Base-by-base conservation (phyloP, 129 eudicot species). In the Solidago caesia region DNA sequence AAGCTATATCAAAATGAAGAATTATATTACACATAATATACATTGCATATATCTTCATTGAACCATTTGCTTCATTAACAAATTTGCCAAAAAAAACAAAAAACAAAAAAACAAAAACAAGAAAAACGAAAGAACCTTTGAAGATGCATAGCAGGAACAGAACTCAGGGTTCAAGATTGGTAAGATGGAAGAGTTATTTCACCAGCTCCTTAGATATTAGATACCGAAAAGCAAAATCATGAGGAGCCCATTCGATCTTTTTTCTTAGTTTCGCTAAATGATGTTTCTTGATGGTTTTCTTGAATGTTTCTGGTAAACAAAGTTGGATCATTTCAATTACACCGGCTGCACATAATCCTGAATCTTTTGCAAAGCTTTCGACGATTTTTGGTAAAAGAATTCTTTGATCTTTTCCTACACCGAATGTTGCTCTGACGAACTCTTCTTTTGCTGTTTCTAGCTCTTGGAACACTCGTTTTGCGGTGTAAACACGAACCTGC, bases 361-460 rank as follows among this genome's bases (percentile, higher is more conserved):
- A 89, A 81, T 95, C 99, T 75, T 91, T 95, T 0, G 94, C 88
- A 68, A 83, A 95, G 9, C 85, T 82, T 68, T 95, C 97, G 9
- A 95, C 77, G 15, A 84, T 61, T 72, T 95, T 95, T 2, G 99
- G 97, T 39, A 95, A 56, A 14, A 91, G 82, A 67, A 91, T 80
- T 80, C 87, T 95, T 73, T 85, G 88, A 63, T 91, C 99, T 57
- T 89, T 95, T 26, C 89, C 81, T 43, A 87, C 73, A 41, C 97
- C 92, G 61, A 95, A 87, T 29, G 94, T 91, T 33, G 99, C 96
- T n/a, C 95, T 81, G 48, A 95, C 82, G 74, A 91, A 95, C 82
- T 95, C 99, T 67, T 87, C 97, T 81, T 95, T 95, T 9, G 97
- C 96, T 26, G 87, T 82, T 84, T 95, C 96, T 64, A 95, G 90